Conservation (phyloP, 768 basidiomycete genomes). For the Chalciporus sphaerocephalus region DNA sequence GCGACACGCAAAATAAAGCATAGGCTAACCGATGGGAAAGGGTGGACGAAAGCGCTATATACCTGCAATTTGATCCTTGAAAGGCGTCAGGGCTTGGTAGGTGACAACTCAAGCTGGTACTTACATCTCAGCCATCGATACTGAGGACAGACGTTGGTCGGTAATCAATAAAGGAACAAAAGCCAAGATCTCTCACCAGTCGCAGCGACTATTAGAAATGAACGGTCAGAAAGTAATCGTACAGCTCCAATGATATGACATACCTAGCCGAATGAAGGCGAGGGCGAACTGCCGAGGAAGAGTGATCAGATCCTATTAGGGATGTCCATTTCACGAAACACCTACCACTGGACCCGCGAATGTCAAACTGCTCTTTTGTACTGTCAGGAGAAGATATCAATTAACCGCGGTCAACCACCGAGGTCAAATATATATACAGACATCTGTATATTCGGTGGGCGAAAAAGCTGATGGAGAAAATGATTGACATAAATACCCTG, state of each 20-base stretch:
- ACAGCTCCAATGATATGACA: not conserved
- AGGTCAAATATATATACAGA: conserved; percentile 3
- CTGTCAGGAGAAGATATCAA: conserved; percentile 1
- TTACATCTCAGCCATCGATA: conserved; percentile 22
- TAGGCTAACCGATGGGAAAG: conserved; percentile 11
- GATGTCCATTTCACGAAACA: not conserved
- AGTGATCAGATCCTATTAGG: not conserved
- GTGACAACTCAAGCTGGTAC: not conserved
- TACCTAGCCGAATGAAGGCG: conserved; percentile 19
- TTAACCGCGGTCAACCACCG: not conserved
- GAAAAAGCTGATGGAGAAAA: conserved; percentile 18
- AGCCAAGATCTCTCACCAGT: conserved; percentile 10
- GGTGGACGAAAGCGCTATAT: conserved; percentile 6
- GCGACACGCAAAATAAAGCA: not conserved
- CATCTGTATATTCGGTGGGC: conserved; percentile 24
- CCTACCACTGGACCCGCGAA: conserved; percentile 19
- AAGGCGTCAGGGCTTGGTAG: not conserved
- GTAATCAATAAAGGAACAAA: not conserved
- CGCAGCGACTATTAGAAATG: conserved; percentile 12
- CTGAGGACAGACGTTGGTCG: conserved; percentile 6
- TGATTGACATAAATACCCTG: not conserved
- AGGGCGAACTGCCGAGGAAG: conserved; percentile 9
- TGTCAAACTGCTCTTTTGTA: conserved; percentile 8
- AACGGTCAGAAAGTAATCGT: not conserved
- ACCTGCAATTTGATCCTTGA: conserved; percentile 11